phyloP scores from a whole-genome alignment of 345 rosid species.

The Dipteronia dyeriana region DNA sequence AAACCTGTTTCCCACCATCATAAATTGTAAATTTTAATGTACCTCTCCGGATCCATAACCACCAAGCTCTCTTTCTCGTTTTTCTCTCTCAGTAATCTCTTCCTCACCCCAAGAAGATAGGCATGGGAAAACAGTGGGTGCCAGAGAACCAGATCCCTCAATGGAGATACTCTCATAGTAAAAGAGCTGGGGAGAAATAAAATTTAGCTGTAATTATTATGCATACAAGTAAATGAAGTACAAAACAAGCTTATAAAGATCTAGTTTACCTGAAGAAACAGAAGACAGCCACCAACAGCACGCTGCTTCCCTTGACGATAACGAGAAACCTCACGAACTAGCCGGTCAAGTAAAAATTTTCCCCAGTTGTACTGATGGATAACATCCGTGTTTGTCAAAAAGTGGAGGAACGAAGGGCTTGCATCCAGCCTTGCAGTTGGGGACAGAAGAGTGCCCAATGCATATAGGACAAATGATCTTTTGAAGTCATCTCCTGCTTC shows the following conservation, averaged over 20 bases:
- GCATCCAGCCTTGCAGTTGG: conserved; percentile 56
- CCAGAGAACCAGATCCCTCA: conserved; percentile 30
- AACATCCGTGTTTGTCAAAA: conserved; percentile 44
- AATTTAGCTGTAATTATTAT: conserved; percentile 12
- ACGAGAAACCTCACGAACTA: conserved; percentile 48
- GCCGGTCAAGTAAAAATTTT: conserved; percentile 48
- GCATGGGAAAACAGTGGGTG: conserved; percentile 26
- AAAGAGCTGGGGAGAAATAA: conserved; percentile 35
- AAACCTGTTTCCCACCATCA: neutral
- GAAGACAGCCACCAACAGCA: conserved; percentile 54
- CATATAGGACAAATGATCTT: conserved; percentile 48
- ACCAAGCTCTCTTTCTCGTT: conserved; percentile 47
- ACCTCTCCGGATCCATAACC: conserved; percentile 54
- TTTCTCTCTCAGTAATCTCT: conserved; percentile 51
- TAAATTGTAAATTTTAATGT: conserved; percentile 1
- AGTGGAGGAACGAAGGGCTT: conserved; percentile 53
- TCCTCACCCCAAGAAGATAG: conserved; percentile 54
- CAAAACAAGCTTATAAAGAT: neutral
- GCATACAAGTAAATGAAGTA: neutral
- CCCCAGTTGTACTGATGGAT: conserved; percentile 54
- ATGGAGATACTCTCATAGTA: conserved; percentile 44
- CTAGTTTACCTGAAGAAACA: conserved; percentile 46
- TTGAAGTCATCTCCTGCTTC: conserved; percentile 53
- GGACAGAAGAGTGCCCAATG: conserved; percentile 47
- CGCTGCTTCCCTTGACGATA: conserved; percentile 50